Conservation (phyloP, 305 asterid genomes). For the Fraxinus ornus region DNA sequence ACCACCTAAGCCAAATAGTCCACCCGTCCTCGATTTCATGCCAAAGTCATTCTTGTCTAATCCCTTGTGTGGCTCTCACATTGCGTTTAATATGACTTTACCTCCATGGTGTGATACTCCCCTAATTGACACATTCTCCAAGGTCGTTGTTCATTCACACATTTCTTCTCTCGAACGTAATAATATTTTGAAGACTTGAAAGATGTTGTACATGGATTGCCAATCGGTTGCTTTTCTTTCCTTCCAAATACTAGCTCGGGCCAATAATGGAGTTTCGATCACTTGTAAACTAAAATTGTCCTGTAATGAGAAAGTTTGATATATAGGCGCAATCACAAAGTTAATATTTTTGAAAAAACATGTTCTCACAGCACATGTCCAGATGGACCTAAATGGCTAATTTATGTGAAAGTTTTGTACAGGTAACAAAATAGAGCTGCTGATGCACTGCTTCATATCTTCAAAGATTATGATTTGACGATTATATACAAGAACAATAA, state of each 20-base stretch:
- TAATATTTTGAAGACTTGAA: constrained; percentile 69
- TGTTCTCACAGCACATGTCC: neutral
- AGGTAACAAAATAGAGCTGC: neutral
- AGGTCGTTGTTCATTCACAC: too few species aligned
- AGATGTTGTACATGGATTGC: constrained; percentile 73
- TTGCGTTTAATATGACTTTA: too few species aligned
- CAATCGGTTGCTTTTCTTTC: constrained; percentile 74
- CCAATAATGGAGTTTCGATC: constrained; percentile 78
- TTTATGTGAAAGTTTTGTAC: neutral
- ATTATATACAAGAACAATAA: too few species aligned
- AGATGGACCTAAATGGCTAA: neutral
- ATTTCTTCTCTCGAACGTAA: neutral
- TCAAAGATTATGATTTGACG: too few species aligned
- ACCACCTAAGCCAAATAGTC: too few species aligned
- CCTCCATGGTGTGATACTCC: too few species aligned
- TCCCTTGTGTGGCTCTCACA: too few species aligned
- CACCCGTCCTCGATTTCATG: too few species aligned
- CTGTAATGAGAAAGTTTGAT: neutral
- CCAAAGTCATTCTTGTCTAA: too few species aligned
- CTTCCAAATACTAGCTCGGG: constrained; percentile 81
- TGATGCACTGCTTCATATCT: neutral
- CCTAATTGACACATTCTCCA: too few species aligned
- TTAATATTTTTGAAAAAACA: too few species aligned
- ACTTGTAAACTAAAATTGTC: constrained; percentile 60
- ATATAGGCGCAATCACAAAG: neutral